phyloP scores from a whole-genome alignment of 768 basidiomycete species.

The Tephrocybe sp. region DNA sequence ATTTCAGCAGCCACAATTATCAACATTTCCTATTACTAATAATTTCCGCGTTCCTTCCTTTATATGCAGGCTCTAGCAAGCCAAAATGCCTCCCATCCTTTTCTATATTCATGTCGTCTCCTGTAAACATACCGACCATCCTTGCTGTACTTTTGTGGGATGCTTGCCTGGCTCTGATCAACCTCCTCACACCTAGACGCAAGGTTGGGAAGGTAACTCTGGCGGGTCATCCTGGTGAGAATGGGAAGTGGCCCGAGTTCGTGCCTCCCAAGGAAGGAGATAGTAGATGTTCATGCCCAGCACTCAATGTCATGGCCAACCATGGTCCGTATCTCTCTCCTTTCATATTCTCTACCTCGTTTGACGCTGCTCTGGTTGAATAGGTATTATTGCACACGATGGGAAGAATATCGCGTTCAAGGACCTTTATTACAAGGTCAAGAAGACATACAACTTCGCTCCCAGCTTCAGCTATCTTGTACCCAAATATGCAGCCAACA shows the following conservation, averaged over 20 bases:
- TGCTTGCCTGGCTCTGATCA: conserved; percentile 44
- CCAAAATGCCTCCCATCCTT: too few species aligned
- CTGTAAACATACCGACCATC: not conserved
- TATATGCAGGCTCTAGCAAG: too few species aligned
- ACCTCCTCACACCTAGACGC: conserved; percentile 48
- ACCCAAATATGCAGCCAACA: conserved; percentile 54
- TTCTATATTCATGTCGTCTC: too few species aligned
- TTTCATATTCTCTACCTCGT: not conserved
- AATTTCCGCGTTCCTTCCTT: too few species aligned
- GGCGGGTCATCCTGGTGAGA: conserved; percentile 51
- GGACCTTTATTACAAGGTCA: conserved; percentile 41
- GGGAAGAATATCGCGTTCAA: conserved; percentile 69
- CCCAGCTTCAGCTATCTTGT: conserved; percentile 67
- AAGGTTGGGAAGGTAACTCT: conserved; percentile 56
- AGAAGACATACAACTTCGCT: conserved; percentile 66
- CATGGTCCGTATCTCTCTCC: conserved; percentile 52
- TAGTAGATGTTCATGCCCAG: conserved; percentile 60
- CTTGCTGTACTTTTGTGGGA: conserved; percentile 49
- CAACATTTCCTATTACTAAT: too few species aligned
- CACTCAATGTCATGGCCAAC: conserved; percentile 78
- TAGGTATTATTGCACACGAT: conserved; percentile 64
- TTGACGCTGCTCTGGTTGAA: conserved; percentile 17
- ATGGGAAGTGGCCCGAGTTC: conserved; percentile 70
- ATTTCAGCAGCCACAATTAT: too few species aligned
- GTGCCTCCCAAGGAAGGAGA: conserved; percentile 56